Conservation (phyloP, 2,329 filamentous ascomycete genomes). For the Xylogone sp. region DNA sequence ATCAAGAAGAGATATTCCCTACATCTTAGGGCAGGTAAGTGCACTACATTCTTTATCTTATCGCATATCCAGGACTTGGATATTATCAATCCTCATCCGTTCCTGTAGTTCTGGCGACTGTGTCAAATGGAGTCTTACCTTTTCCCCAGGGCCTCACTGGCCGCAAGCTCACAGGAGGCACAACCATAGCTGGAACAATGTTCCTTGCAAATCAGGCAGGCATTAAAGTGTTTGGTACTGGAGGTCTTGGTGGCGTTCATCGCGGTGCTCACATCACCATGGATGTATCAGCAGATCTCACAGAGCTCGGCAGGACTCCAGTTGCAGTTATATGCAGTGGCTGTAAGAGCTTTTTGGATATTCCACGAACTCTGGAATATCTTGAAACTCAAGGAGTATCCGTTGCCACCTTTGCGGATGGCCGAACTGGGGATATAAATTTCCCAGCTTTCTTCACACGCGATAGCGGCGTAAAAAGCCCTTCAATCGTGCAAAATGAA, state of each 20-base stretch:
- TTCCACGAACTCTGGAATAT: constrained; percentile 80
- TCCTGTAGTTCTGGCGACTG: too few species aligned
- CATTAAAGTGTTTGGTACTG: constrained; percentile 91
- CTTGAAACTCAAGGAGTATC: constrained; percentile 70
- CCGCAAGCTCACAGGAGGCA: constrained; percentile 76
- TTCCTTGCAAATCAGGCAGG: constrained; percentile 80
- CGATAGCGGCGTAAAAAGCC: constrained; percentile 79
- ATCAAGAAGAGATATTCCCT: constrained; percentile 82
- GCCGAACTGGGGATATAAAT: constrained; percentile 66
- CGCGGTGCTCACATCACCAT: constrained; percentile 80
- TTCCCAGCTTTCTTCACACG: constrained; percentile 93
- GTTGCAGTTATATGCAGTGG: constrained; percentile 87
- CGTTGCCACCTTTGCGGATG: constrained; percentile 87
- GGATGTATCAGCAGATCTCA: constrained; percentile 94
- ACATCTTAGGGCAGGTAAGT: constrained; percentile 71
- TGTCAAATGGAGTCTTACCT: constrained; percentile 1
- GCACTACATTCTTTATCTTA: not conserved
- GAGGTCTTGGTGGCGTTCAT: constrained; percentile 91
- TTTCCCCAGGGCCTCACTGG: constrained; percentile 55
- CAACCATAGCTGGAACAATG: constrained; percentile 92
- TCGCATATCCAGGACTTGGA: not conserved
- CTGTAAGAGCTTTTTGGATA: constrained; percentile 95
- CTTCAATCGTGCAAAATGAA: constrained; percentile 69
- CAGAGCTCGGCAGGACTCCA: constrained; percentile 84
- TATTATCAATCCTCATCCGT: not conserved